phyloP scores from a whole-genome alignment of 1,284 basidiomycete genomes.

The Malassezia japonica region DNA sequence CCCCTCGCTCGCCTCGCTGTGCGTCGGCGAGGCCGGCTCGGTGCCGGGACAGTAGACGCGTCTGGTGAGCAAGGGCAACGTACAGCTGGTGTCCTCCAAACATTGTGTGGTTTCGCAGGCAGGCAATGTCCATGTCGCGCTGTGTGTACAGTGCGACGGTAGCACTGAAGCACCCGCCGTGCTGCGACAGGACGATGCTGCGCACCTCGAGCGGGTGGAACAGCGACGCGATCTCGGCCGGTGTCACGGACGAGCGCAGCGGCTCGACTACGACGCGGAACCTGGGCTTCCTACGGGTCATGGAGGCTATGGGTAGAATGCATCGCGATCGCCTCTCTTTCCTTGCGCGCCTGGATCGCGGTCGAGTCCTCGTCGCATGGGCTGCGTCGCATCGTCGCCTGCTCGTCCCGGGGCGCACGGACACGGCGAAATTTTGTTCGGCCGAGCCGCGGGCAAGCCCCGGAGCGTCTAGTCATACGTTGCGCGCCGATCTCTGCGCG shows the following conservation, averaged over 20 bases:
- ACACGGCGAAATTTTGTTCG: background rate
- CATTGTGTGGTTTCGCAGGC: background rate
- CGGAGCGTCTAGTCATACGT: background rate
- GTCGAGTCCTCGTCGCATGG: too few relatives aligned
- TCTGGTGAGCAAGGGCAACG: conserved; percentile 1
- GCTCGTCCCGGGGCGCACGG: background rate
- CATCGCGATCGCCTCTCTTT: too few relatives aligned
- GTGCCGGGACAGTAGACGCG: background rate
- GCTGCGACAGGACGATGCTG: background rate
- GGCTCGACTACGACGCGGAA: conserved; percentile 7
- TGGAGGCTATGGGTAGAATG: conserved; percentile 5
- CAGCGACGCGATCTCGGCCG: background rate
- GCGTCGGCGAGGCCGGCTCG: background rate
- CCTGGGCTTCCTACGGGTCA: background rate
- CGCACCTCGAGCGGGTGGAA: background rate
- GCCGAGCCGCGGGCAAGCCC: too few relatives aligned
- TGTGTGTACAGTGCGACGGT: background rate
- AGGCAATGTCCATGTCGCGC: conserved; percentile 8
- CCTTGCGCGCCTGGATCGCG: too few relatives aligned
- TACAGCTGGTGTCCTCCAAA: background rate
- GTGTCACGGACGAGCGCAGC: background rate
- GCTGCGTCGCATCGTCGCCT: too few relatives aligned
- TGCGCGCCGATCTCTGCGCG: background rate
- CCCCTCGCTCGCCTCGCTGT: background rate
- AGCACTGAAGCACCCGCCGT: background rate